Evolutionary conservation across 1,284 basidiomycete species (phyloP), one percentile per base, ranked within the genome.

Genomic region (Coniferiporia sulphurascens): DNA sequence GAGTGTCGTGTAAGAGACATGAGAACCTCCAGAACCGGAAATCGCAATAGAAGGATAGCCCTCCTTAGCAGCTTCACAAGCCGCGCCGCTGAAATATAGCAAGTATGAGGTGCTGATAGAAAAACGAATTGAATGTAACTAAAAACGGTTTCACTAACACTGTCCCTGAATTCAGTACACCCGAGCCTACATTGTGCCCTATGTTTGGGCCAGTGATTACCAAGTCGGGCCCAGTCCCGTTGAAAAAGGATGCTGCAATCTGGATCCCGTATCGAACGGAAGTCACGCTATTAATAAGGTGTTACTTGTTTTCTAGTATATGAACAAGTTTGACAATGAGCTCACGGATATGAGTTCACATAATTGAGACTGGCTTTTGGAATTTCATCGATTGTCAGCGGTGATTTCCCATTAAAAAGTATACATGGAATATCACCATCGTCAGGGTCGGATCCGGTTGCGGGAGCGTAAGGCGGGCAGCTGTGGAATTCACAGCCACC

Each of bases 201-300:
- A 82, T 73, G 64, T 84, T 83, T 0, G 76, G 75, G 0, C 81
- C 82, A 62, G 75, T 74, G 10, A 84, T 72, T 4, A 82, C 75
- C 36, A 84, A 71, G 56, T 82, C 80, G 0, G 81, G 81, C 15
- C 65, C 62, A 10, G 36, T 45, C 8, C 73, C 72, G 48, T 57
- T 58, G 62, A 80, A 78, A 63, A 77, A 74, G 52, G 73, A 65
- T 0, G 77, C 70, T 8, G 81, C 68, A 0, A 74, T 78, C 63
- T 81, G 74, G 21, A 82, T 77, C 0, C 79, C 81, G 63, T 72
- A 77, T 12, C 70, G 67, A 4, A 75, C 78, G 1, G 79, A 66
- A 61, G 79, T 78, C 4, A 78, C 79, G 0, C 69, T 69, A 35
- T 17, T 21, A n/a, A 8, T 52, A 44, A 43, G 12, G 6, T 17